Percentiles rank a stretch among this genome's conserved stretches.
Evolutionary conservation across 768 basidiomycete genomes (phyloP).

Genomic region (Postia placenta): DNA sequence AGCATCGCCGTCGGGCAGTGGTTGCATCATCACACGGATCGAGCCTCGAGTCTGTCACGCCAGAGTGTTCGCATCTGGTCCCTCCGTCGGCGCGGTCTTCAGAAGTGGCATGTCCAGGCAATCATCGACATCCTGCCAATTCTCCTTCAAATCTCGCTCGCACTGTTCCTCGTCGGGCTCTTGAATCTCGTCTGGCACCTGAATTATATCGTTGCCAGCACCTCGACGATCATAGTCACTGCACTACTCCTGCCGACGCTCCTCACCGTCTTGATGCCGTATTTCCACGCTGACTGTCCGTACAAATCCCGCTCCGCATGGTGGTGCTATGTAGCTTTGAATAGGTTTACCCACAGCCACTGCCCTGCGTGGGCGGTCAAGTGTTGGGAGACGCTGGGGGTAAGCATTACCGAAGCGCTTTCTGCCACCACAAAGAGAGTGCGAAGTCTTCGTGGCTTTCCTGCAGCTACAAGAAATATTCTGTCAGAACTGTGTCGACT

Average conservation of each 20-base stretch:
- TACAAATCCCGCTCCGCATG: slow-evolving; percentile 19
- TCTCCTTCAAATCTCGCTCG: slow-evolving; percentile 12
- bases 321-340: too few relatives aligned
- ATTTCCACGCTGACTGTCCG: slow-evolving; percentile 10
- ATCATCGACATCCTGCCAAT: slow-evolving; percentile 19
- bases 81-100: slow-evolving; percentile 7
- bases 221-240: slow-evolving; percentile 8
- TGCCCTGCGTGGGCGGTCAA: too few relatives aligned
- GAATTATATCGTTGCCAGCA: slow-evolving; percentile 5
- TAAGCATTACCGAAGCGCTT: too few relatives aligned
- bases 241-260: slow-evolving; percentile 14
- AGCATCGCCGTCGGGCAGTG: slow-evolving; percentile 12
- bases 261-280: slow-evolving; percentile 9
- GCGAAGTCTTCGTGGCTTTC: too few relatives aligned
- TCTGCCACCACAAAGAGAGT: too few relatives aligned
- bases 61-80: slow-evolving; percentile 9
- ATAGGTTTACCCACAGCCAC: too few relatives aligned
- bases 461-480: too few relatives aligned
- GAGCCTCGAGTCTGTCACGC: slow-evolving; percentile 8
- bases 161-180: slow-evolving; percentile 18
- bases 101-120: slow-evolving; percentile 18
- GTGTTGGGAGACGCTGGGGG: too few relatives aligned
- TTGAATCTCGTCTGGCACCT: slow-evolving; percentile 14
- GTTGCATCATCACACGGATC: slow-evolving; percentile 10
- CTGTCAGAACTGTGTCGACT: too few relatives aligned